These are phyloP conservation scores for Phytopythium delawarense DNA, from an alignment of 352 stramenopile genomes.

Conservation along the genomic window DNA sequence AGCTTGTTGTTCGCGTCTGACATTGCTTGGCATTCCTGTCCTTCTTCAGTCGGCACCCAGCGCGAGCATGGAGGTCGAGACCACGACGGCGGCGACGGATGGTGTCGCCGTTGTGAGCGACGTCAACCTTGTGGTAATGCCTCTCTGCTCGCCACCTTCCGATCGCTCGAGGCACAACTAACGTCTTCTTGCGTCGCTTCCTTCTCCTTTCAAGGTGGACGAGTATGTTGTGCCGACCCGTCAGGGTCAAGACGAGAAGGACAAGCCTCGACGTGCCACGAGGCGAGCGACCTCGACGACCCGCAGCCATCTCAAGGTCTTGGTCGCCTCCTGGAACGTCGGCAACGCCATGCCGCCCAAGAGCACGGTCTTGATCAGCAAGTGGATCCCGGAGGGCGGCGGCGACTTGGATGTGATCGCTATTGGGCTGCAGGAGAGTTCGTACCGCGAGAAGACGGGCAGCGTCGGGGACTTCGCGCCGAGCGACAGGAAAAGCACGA, in stretches of 20 bases:
- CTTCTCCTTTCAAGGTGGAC: not conserved
- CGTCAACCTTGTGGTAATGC: slow-evolving; percentile 2
- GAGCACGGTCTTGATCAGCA: slow-evolving; percentile 32
- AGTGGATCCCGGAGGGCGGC: slow-evolving; percentile 77
- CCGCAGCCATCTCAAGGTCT: slow-evolving; percentile 32
- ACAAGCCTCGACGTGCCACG: not conserved
- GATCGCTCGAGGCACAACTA: not conserved
- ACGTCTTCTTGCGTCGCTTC: not conserved
- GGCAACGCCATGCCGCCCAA: slow-evolving; percentile 81
- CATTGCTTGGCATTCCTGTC: not conserved
- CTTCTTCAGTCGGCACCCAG: not conserved
- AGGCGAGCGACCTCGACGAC: not conserved
- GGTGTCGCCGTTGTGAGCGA: not conserved
- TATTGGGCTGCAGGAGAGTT: slow-evolving; percentile 79
- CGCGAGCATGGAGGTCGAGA: not conserved
- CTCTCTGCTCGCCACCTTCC: not conserved
- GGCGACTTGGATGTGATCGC: slow-evolving; percentile 83
- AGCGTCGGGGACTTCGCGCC: slow-evolving; percentile 21
- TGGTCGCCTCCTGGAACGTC: slow-evolving; percentile 83
- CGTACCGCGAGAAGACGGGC: slow-evolving; percentile 49
- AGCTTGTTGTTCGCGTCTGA: not conserved
- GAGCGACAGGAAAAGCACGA: slow-evolving; percentile 17
- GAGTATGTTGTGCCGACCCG: not conserved
- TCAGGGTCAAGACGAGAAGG: not conserved
- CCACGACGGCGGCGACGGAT: not conserved